Base-by-base conservation (phyloP, 495 filamentous ascomycete genomes). In the Aspergillus nanangensis region DNA sequence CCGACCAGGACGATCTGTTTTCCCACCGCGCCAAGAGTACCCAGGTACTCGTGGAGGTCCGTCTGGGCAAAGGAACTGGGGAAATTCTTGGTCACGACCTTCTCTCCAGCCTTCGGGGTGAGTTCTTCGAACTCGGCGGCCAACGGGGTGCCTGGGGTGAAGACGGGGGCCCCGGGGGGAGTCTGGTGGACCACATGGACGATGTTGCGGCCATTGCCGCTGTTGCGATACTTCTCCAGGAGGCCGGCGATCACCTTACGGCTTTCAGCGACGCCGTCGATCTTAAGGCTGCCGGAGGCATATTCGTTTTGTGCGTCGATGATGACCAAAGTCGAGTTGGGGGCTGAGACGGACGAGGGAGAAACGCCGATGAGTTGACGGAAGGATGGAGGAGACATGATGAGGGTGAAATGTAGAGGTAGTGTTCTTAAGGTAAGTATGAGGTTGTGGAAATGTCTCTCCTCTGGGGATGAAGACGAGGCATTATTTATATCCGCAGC, bases 301-400 rank as follows among this genome's bases (percentile, higher is more conserved):
- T 84, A 84, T 61, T 82, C 78, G 38, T 79, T 78, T 57, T 79
- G 76, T n/a, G 81, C 81, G 56, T 85, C 80, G 59, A 84, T 75
- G 52, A 85, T 81, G 47, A 85, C 58, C 15, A 84, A 68, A 14
- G 71, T 70, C 37, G 71, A 76, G 63, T 82, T 76, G 15, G 65
- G 45, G 2, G 70, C 51, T 14, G 73, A 70, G 14, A 78, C 76
- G 0, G 68, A 73, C 20, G 72, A 78, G 24, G 62, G 66, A 18
- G 69, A 53, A 14, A 72, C 41, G 47, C 75, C 75, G 48, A 81
- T 38, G 22, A 73, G 53, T 15, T 70, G 40, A 43, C 76, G 75
- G 65, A 82, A 78, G 52, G 71, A 74, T 52, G 67, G 61, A 38
- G 63, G 47, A 39, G 41, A 32, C 18, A 40, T 38, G 9, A 24